Evolutionary conservation across 2,329 filamentous ascomycete genomes (phyloP), one percentile per base, ranked within the genome.

Genomic region (Aureobasidium sp.): DNA sequence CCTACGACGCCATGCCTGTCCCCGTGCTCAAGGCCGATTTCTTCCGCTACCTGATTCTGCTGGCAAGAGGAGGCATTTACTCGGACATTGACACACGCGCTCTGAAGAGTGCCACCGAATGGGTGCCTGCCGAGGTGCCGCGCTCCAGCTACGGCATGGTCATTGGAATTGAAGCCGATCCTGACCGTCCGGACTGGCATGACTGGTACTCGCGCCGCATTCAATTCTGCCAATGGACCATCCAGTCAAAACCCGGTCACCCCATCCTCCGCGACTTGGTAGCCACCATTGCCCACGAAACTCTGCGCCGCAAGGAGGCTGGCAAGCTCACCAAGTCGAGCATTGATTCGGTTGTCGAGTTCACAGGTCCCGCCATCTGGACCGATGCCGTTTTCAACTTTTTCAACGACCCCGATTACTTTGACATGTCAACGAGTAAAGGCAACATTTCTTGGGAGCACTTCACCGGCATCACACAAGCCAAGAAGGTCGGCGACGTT

Each of bases 211-310:
- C 91, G 66, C 88, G 94, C 63, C 85, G 93, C 66, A 92, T 99
- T 64, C 94, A 97, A 73, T 97, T 99, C 76, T 99, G 94, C 77
- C 94, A 99, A 74, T 99, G 94, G 94, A 99, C 94, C 1, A 97
- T 99, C 65, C 93, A 97, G 75, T 80, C 89, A 62, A 99, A 99
- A 75, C 89, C 93, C 0, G 94, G 94, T 12, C 94, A 99, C 73
- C 94, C 94, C 0, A 85, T 96, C 14, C 82, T 99, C 63, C 85
- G 92, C 65, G 90, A 97, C 64, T 84, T 96, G 64, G 91, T 99
- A 35, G 81, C 88, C 15, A 88, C 86, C 67, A 92, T 99, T 70
- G 96, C 93, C 0, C 82, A 90, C 66, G 85, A 92, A 72, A 89
- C 92, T 0, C 79, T 97, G 54, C 79, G 81, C 63, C 83, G 87